phyloP scores from a whole-genome alignment of 768 basidiomycete genomes.

The Chalciporus piperatus region DNA sequence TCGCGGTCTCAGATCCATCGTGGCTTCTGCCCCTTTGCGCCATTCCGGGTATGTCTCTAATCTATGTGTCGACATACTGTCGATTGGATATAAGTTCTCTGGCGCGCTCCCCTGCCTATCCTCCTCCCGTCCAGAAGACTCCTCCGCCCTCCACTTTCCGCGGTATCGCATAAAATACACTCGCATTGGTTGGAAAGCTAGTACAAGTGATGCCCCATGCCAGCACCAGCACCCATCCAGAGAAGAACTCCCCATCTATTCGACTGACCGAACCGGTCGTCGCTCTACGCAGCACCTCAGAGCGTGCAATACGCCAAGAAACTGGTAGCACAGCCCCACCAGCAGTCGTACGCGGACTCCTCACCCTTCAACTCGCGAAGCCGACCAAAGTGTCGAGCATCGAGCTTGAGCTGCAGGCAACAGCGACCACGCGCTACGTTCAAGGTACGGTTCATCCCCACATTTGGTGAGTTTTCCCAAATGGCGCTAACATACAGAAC shows the following conservation, averaged over 20 bases:
- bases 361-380: constrained; percentile 65
- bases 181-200: constrained; percentile 1
- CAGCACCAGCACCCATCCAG: background rate
- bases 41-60: no score
- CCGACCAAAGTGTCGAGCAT: constrained; percentile 86
- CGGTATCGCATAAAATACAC: background rate
- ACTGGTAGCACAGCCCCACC: constrained; percentile 46
- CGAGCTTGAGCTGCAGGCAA: constrained; percentile 74
- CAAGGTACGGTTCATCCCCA: constrained; percentile 58
- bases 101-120: background rate
- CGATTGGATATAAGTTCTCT: background rate
- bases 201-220: no score
- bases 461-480: background rate
- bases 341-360: constrained; percentile 61
- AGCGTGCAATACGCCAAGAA: constrained; percentile 29
- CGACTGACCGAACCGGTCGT: constrained; percentile 73
- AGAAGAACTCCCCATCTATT: constrained; percentile 49
- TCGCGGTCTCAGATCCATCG: no score
- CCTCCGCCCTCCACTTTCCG: no score
- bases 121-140: background rate
- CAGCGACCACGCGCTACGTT: constrained; percentile 70
- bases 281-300: constrained; percentile 50
- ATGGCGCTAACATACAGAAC: background rate
- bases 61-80: background rate
- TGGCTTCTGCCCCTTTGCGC: no score